Evolutionary conservation across 768 basidiomycete genomes (phyloP).

Genomic region (Hydnum rufescens): DNA sequence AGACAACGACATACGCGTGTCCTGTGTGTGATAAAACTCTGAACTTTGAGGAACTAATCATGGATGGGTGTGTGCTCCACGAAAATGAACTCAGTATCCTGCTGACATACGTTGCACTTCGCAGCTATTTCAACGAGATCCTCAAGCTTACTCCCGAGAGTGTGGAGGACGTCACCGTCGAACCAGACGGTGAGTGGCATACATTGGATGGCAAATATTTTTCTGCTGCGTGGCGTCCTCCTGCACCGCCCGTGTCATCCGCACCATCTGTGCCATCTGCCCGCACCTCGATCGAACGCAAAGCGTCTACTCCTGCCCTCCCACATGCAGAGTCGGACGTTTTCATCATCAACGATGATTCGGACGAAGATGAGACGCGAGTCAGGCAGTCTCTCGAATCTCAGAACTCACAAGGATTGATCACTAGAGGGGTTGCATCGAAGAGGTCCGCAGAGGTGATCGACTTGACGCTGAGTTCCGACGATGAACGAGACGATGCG

Average conservation of each 20-base stretch:
- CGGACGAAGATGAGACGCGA: conserved; percentile 42
- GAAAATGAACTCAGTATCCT: neutral
- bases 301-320: neutral
- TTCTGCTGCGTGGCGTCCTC: conserved; percentile 42
- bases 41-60: conserved; percentile 60
- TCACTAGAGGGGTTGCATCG: conserved; percentile 16
- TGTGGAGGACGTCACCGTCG: conserved; percentile 84
- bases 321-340: conserved; percentile 25
- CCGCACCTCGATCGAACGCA: neutral
- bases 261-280: neutral
- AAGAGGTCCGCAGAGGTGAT: conserved; percentile 37
- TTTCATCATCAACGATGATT: conserved; percentile 46
- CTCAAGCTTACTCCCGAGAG: conserved; percentile 53
- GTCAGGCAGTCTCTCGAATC: conserved; percentile 37
- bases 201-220: conserved; percentile 72
- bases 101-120: neutral
- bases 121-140: conserved; percentile 76
- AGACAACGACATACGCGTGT: conserved; percentile 90
- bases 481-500: conserved; percentile 33
- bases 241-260: neutral
- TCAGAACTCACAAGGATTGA: neutral
- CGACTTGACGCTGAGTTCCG: conserved; percentile 65
- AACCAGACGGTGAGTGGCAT: conserved; percentile 93
- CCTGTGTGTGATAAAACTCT: conserved; percentile 77
- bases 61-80: conserved; percentile 58